A percentile compares a stretch with the other conserved stretches of the same genome.
These are phyloP conservation scores for Dendrothele bispora DNA, from an alignment of 768 basidiomycete genomes.

Conservation along the genomic window DNA sequence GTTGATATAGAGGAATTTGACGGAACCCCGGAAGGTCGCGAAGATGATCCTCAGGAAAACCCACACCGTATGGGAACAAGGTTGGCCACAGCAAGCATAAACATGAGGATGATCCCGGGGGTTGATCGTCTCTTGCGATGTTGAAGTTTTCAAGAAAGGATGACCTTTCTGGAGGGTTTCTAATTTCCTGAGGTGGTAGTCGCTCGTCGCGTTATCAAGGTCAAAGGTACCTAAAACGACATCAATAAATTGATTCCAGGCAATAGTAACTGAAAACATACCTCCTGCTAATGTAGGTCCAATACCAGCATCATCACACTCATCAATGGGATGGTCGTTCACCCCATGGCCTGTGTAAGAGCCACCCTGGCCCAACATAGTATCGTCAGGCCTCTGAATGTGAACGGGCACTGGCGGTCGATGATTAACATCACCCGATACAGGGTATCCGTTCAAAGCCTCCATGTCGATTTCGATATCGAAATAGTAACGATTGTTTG, in stretches of 20 bases:
- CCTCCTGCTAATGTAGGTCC: not conserved
- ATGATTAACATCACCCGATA: slow-evolving; percentile 1
- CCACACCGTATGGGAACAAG: slow-evolving; percentile 1
- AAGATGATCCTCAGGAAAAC: slow-evolving; percentile 9
- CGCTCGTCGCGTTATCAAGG: not conserved
- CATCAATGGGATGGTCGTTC: slow-evolving; percentile 8
- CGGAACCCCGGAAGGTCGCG: not conserved
- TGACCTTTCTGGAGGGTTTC: not conserved
- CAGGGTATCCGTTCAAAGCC: slow-evolving; percentile 10
- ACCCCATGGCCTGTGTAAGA: slow-evolving; percentile 14
- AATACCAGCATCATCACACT: slow-evolving; percentile 4
- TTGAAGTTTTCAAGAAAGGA: slow-evolving; percentile 9
- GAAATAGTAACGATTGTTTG: slow-evolving; percentile 10
- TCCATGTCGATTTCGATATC: slow-evolving; percentile 11
- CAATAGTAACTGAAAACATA: no score
- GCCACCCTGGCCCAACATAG: slow-evolving; percentile 8
- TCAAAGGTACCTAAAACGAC: slow-evolving; percentile 4
- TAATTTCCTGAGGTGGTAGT: slow-evolving; percentile 5
- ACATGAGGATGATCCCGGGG: slow-evolving; percentile 13
- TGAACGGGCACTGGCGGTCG: slow-evolving; percentile 10
- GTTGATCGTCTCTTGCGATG: not conserved
- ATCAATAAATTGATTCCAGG: no score
- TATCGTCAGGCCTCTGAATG: not conserved
- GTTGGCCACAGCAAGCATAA: slow-evolving; percentile 18
- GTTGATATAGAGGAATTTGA: not conserved